phyloP scores from a whole-genome alignment of 352 stramenopile genomes.

The Detonula confervacea region DNA sequence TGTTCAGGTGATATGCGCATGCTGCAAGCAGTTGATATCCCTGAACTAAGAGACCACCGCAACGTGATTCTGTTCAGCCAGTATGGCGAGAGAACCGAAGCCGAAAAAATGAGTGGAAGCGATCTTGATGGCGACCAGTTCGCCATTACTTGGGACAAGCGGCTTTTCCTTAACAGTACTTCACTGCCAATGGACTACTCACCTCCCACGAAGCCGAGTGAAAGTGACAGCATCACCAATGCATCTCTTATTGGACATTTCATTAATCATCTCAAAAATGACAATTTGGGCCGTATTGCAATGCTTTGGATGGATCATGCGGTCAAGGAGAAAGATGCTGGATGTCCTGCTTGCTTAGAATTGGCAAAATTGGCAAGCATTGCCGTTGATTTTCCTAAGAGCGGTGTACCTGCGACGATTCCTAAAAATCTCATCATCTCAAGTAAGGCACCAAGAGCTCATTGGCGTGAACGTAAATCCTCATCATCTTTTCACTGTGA shows the following conservation, averaged over 20 bases:
- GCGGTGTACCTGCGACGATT: constrained; percentile 25
- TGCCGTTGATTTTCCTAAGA: constrained; percentile 47
- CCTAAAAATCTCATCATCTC: constrained; percentile 16
- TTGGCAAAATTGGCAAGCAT: constrained; percentile 29
- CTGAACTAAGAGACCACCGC: constrained; percentile 15
- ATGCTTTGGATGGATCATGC: constrained; percentile 48
- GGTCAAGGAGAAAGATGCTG: constrained; percentile 13
- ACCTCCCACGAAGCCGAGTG: constrained; percentile 8
- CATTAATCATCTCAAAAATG: constrained; percentile 34
- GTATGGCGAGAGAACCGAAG: constrained; percentile 32
- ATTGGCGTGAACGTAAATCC: constrained; percentile 33
- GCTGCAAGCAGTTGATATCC: constrained; percentile 32
- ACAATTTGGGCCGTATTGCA: constrained; percentile 32
- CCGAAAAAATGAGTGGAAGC: constrained; percentile 38
- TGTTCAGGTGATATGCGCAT: constrained; percentile 33
- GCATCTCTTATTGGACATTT: constrained; percentile 31
- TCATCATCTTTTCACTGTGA: constrained; percentile 23
- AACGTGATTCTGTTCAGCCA: constrained; percentile 48
- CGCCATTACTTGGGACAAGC: constrained; percentile 38
- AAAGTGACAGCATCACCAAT: constrained; percentile 2
- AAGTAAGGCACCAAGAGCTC: not conserved
- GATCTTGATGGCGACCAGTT: constrained; percentile 48
- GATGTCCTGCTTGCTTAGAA: constrained; percentile 20
- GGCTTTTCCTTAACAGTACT: constrained; percentile 22
- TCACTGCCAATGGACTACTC: constrained; percentile 32